Conservation (phyloP, 2,329 filamentous ascomycete species). For the Ophiostoma piceae region DNA sequence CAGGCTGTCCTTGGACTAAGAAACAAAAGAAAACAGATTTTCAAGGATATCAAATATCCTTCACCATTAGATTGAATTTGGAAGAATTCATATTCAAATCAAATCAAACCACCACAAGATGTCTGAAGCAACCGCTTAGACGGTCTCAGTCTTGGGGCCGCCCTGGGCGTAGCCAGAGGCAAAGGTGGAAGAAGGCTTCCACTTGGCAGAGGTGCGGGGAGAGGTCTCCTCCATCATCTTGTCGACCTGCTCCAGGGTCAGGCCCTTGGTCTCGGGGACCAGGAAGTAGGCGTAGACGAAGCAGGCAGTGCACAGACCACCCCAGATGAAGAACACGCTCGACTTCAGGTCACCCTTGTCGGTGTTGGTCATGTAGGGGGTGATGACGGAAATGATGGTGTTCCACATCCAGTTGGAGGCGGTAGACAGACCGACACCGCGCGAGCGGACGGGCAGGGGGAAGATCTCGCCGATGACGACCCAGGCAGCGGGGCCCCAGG, state of each 20-base stretch:
- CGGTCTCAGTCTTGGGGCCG: slow-evolving; percentile 7
- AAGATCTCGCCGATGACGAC: slow-evolving; percentile 85
- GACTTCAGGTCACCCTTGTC: slow-evolving; percentile 51
- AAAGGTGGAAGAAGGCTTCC: slow-evolving; percentile 68
- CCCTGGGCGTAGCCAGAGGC: slow-evolving; percentile 37
- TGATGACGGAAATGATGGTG: slow-evolving; percentile 42
- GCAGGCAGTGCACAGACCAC: slow-evolving; percentile 56
- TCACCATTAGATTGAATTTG: background rate
- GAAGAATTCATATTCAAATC: too few relatives aligned
- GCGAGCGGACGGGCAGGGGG: slow-evolving; percentile 81
- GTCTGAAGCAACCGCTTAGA: background rate
- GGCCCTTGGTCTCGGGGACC: slow-evolving; percentile 68
- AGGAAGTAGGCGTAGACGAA: slow-evolving; percentile 67
- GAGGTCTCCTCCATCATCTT: slow-evolving; percentile 85
- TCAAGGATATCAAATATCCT: background rate
- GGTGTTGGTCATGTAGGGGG: slow-evolving; percentile 60
- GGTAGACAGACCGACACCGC: slow-evolving; percentile 80
- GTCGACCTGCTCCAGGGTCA: slow-evolving; percentile 74
- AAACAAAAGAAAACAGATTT: background rate
- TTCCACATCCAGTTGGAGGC: slow-evolving; percentile 93
- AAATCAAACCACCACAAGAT: background rate
- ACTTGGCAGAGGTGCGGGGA: slow-evolving; percentile 69
- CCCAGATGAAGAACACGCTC: slow-evolving; percentile 73
- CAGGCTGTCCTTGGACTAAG: slow-evolving; percentile 3
- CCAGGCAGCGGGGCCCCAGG: slow-evolving; percentile 80